phyloP scores from a whole-genome alignment of 2,329 filamentous ascomycete genomes.

The Epichloe baconii region DNA sequence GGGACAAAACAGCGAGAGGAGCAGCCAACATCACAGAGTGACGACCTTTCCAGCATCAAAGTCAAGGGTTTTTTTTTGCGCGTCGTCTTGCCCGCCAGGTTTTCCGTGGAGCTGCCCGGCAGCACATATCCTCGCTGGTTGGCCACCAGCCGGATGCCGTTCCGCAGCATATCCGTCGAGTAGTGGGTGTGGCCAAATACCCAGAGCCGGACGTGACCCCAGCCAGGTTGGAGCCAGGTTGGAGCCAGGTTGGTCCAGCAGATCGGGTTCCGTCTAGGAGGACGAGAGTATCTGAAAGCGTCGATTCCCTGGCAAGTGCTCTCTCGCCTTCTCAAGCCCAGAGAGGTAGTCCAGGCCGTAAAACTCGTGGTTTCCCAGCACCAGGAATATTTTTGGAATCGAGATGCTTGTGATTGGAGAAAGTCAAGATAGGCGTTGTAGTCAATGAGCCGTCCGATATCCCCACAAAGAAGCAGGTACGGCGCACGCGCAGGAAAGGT shows the following conservation, averaged over 20 bases:
- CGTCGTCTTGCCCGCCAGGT: too few species aligned
- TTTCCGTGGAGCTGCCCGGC: slow-evolving; percentile 1
- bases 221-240: too few species aligned
- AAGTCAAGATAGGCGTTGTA: slow-evolving; percentile 32
- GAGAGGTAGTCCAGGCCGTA: too few species aligned
- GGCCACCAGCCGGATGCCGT: slow-evolving; percentile 24
- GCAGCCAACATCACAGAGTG: too few species aligned
- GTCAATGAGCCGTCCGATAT: slow-evolving; percentile 35
- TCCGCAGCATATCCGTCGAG: slow-evolving; percentile 21
- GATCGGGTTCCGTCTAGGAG: slow-evolving; percentile 16
- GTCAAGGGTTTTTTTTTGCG: too few species aligned
- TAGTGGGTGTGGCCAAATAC: slow-evolving; percentile 38
- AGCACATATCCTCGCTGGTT: slow-evolving; percentile 32
- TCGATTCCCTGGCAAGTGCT: too few species aligned
- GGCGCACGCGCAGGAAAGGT: slow-evolving; percentile 27
- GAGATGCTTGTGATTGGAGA: slow-evolving; percentile 25
- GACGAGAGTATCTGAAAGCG: too few species aligned
- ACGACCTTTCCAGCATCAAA: too few species aligned
- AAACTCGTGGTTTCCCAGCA: too few species aligned
- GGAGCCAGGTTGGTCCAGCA: slow-evolving; percentile 18
- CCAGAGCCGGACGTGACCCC: slow-evolving; percentile 25
- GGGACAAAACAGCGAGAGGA: too few species aligned
- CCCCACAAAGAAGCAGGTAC: slow-evolving; percentile 33
- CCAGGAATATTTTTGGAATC: slow-evolving; percentile 14
- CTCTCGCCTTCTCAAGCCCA: too few species aligned